Evolutionary conservation across 805 yeast genomes (phyloP), one percentile per base, ranked within the genome.

Genomic region (Teunomyces tritomae): DNA sequence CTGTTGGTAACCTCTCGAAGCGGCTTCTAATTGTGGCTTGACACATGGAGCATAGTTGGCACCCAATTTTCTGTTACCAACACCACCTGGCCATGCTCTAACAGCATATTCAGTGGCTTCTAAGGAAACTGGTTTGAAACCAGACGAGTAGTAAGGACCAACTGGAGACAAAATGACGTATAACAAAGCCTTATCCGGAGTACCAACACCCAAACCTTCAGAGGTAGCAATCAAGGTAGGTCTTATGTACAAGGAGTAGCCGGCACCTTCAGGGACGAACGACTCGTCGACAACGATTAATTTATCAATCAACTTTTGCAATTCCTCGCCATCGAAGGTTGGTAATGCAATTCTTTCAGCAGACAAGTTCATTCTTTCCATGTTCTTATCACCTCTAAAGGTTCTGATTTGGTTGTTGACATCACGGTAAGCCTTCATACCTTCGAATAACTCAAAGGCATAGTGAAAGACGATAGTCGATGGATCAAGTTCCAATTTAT

Each of bases 51-150:
- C 99, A 65, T 92, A 92, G 77, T 92, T 92, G 52, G 96, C 97
- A 70, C 99, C 99, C 61, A 92, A 82, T 73, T 92, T 92, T 70
- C 82, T 85, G 81, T 92, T 87, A 71, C 99, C 99, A 59, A 84
- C 90, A 69, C 98, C 99, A 62, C 96, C 96, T 64, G 98, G 98
- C 98, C 98, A 92, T 28, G 99, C 98, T 76, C 99, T 87, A 29
- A 91, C 91, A 44, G 96, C 96, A 59, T 88, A 84, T 65, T 89
- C 96, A 30, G 97, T 91, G 56, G 98, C 97, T 73, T 92, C 97
- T 55, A 94, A 79, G 52, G 82, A 78, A 46, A 94, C 96, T 36
- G 98, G 97, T 73, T 91, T 90, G 83, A 92, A 92, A 14, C 98
- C 97, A 14, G 96, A 87, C 61, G 86, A 79, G 73, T 87, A 89